phyloP scores from a whole-genome alignment of 208 protist species.

The Acanthamoeba castellanii region DNA sequence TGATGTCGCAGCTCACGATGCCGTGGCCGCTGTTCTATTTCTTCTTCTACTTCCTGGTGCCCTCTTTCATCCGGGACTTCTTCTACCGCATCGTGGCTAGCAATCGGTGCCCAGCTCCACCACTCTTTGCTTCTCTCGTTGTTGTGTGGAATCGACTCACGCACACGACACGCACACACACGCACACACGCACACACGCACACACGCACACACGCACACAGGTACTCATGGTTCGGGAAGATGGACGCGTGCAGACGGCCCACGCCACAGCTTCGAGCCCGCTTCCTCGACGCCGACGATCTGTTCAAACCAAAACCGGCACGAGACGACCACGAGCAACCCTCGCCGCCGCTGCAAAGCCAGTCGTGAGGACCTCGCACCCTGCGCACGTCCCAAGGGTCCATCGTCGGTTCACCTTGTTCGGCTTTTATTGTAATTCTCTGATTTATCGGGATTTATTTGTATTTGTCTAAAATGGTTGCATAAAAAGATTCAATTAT shows the following conservation, averaged over 20 bases:
- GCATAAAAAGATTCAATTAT: no score
- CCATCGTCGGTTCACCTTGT: no score
- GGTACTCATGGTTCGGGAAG: slow-evolving; percentile 27
- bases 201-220: no score
- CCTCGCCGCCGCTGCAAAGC: no score
- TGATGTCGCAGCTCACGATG: slow-evolving; percentile 34
- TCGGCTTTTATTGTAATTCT: no score
- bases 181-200: no score
- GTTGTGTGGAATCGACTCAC: not conserved
- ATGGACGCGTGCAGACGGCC: slow-evolving; percentile 30
- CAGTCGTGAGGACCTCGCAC: no score
- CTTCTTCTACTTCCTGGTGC: slow-evolving; percentile 53
- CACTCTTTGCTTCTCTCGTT: not conserved
- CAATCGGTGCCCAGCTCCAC: not conserved
- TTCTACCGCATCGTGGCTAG: slow-evolving; percentile 34
- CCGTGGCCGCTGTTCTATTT: slow-evolving; percentile 13
- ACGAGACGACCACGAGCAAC: not conserved
- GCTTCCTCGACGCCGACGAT: slow-evolving; percentile 43
- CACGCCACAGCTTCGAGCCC: slow-evolving; percentile 11
- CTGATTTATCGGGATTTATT: no score
- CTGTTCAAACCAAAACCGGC: not conserved
- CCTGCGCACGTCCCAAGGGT: no score
- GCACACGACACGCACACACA: no score
- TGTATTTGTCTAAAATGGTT: no score
- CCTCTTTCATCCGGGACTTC: slow-evolving; percentile 51